Percentiles rank a stretch among this genome's conserved stretches.
These are phyloP conservation scores for Sclerotinia minor DNA, from an alignment of 2,329 filamentous ascomycete genomes.

Conservation along the genomic window DNA sequence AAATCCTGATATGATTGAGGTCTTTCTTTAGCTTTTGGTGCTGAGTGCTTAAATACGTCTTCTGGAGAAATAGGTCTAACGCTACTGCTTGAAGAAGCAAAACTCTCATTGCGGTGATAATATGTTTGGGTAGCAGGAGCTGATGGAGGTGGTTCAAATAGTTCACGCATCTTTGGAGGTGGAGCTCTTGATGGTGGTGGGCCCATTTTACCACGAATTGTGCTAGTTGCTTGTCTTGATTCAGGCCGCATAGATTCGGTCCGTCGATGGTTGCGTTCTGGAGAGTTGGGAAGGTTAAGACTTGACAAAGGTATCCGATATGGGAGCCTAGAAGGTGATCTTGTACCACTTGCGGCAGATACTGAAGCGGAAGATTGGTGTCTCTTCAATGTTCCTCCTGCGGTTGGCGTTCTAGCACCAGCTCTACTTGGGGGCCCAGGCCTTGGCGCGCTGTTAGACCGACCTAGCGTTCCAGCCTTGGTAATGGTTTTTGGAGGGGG, in stretches of 20 bases:
- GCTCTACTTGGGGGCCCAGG: constrained; percentile 37
- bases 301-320: constrained; percentile 68
- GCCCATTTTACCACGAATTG: constrained; percentile 47
- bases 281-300: constrained; percentile 74
- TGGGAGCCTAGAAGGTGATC: constrained; percentile 69
- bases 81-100: constrained; percentile 52
- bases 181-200: constrained; percentile 64
- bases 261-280: constrained; percentile 58
- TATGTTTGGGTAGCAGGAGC: constrained; percentile 54
- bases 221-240: constrained; percentile 40
- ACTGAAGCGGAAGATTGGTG: constrained; percentile 34
- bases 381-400: constrained; percentile 41
- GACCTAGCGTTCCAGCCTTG: constrained; percentile 37
- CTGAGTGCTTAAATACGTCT: constrained; percentile 78
- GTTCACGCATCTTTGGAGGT: constrained; percentile 89
- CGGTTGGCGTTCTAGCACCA: constrained; percentile 55
- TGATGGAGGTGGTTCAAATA: constrained; percentile 55
- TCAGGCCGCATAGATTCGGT: constrained; percentile 30
- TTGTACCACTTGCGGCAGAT: constrained; percentile 32
- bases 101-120: constrained; percentile 51
- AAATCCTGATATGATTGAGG: constrained; percentile 45
- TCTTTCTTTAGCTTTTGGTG: constrained; percentile 42
- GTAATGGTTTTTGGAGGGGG: constrained; percentile 24
- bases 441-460: constrained; percentile 36
- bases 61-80: constrained; percentile 68